A percentile compares a stretch with the other conserved stretches of the same genome.
Conservation (phyloP, 2,329 filamentous ascomycete genomes). For the Diaporthe vexans region DNA sequence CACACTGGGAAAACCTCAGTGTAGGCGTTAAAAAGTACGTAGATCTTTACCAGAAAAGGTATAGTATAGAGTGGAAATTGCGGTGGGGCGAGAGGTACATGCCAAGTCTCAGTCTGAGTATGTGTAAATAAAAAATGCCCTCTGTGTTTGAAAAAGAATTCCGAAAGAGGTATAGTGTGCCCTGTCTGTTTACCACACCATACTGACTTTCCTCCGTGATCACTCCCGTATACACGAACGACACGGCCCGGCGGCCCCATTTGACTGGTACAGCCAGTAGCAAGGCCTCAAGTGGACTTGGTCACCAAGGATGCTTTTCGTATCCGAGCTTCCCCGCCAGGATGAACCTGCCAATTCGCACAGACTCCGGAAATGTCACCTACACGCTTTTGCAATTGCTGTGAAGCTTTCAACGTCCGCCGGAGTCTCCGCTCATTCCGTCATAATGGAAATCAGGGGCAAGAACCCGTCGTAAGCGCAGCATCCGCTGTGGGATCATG, state of each 20-base stretch:
- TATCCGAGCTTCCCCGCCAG: constrained; percentile 22
- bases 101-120: too few relatives aligned
- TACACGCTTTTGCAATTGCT: not conserved
- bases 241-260: not conserved
- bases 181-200: too few relatives aligned
- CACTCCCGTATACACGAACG: too few relatives aligned
- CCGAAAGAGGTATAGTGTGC: too few relatives aligned
- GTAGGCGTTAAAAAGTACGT: too few relatives aligned
- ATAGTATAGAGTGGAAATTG: too few relatives aligned
- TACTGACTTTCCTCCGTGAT: too few relatives aligned
- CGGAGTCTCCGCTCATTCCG: not conserved
- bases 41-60: too few relatives aligned
- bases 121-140: too few relatives aligned
- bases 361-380: constrained; percentile 3
- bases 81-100: too few relatives aligned
- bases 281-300: not conserved
- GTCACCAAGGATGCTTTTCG: not conserved
- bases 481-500: not conserved
- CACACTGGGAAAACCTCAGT: too few relatives aligned
- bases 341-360: constrained; percentile 10
- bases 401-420: constrained; percentile 16
- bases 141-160: too few relatives aligned
- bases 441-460: not conserved
- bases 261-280: not conserved
- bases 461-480: not conserved